Evolutionary conservation across 1,284 basidiomycete species (phyloP), one percentile per base, ranked within the genome.

Genomic region (Tremellales sp.): DNA sequence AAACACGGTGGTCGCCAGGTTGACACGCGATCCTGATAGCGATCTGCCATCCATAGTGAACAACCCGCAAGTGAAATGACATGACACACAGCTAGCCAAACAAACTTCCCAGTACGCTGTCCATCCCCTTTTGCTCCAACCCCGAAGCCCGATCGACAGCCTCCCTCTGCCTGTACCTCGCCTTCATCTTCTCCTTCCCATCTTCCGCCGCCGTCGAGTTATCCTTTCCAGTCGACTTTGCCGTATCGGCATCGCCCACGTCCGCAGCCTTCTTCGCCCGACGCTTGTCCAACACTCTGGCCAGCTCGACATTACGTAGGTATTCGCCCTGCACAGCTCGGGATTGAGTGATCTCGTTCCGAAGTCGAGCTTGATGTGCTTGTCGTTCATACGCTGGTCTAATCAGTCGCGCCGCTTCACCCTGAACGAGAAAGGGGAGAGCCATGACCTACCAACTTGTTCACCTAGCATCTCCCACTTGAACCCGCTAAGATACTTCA

Each of bases 391-490:
- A 87, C 26, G 94, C 94, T 94, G 65, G n/a, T n/a, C 4, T 17
- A 10, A 21, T 23, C 22, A 17, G 41, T 22, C 12, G 35, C 43
- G n/a, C 17, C 15, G n/a, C 17, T 24, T 29, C 43, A 24, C 23
- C 12, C 37, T 24, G 23, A 7, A 43, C 6, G 26, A 43, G 22
- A 45, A 1, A 29, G 24, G 36, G 4, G n/a, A 6, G n/a, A 45
- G n/a, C n/a, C n/a, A n/a, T n/a, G 43, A 40, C 39, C 72, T 69
- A 93, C 93, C 90, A 67, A 99, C 86, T 80, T 97, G 94, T 74
- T 97, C 96, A 11, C 90, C 93, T 53, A 99, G 79, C 93, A 97
- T 97, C 72, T 87, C 86, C 96, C 96, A 98, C 71, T 96, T 97
- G 80, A 97, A 99, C 57, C 85, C 88, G 6, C 91, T 91, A 45